Evolutionary conservation across 495 filamentous ascomycete species (phyloP).

Genomic region (Coniosporium apollinis): DNA sequence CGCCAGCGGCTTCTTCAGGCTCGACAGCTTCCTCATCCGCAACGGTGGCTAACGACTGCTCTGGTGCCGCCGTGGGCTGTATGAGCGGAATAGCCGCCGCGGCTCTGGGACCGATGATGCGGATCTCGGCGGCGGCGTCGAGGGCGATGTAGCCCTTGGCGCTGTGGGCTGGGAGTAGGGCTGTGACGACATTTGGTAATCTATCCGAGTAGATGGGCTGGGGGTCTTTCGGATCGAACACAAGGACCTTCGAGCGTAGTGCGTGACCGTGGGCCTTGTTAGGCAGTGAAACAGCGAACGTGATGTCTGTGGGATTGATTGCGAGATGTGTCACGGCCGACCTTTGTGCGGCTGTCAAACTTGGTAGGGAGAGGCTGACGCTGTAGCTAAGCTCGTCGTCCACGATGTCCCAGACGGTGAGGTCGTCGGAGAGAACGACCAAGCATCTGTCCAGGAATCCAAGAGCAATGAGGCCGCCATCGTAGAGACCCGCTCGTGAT

Average conservation of each 20-base stretch:
- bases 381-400: slow-evolving; percentile 37
- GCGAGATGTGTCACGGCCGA: slow-evolving; percentile 38
- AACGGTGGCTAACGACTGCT: slow-evolving; percentile 21
- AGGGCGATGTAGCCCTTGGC: slow-evolving; percentile 27
- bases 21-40: background rate
- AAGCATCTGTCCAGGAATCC: slow-evolving; percentile 42
- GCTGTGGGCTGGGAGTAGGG: slow-evolving; percentile 32
- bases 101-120: slow-evolving; percentile 22
- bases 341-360: slow-evolving; percentile 19
- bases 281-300: slow-evolving; percentile 11
- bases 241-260: slow-evolving; percentile 26
- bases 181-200: slow-evolving; percentile 33
- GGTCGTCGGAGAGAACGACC: slow-evolving; percentile 37
- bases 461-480: slow-evolving; percentile 35
- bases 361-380: slow-evolving; percentile 22
- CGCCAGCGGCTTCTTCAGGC: slow-evolving; percentile 1
- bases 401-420: slow-evolving; percentile 48
- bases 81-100: slow-evolving; percentile 30
- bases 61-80: slow-evolving; percentile 26
- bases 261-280: background rate
- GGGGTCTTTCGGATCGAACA: slow-evolving; percentile 35
- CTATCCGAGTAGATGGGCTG: slow-evolving; percentile 29
- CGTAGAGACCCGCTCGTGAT: slow-evolving; percentile 37
- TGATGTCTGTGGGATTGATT: slow-evolving; percentile 33
- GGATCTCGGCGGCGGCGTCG: slow-evolving; percentile 39